Conservation (phyloP, 352 stramenopile genomes). For the Globisporangium acanthophoron region DNA sequence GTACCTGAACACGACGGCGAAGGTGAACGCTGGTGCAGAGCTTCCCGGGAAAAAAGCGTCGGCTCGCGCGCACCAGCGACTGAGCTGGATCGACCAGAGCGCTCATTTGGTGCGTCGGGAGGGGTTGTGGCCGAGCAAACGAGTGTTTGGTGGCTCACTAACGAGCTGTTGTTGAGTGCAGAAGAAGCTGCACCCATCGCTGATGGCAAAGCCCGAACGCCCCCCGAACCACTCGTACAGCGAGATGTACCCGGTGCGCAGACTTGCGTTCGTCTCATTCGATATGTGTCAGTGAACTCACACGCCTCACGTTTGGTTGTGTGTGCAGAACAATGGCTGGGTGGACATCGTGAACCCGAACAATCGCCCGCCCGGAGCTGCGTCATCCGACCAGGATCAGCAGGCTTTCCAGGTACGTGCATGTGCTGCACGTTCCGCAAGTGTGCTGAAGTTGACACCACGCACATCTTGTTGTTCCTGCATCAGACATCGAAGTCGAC, state of each 20-base stretch:
- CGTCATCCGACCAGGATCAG: background rate
- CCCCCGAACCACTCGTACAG: conserved; percentile 75
- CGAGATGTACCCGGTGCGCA: conserved; percentile 56
- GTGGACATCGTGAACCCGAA: conserved; percentile 43
- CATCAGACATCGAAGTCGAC: background rate
- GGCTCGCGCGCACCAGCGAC: conserved; percentile 15
- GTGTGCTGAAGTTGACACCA: background rate
- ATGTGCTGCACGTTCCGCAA: background rate
- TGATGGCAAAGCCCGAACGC: conserved; percentile 56
- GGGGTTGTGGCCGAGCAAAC: background rate
- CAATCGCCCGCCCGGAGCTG: conserved; percentile 4
- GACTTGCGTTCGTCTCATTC: background rate
- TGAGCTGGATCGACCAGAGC: conserved; percentile 74
- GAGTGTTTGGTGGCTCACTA: background rate
- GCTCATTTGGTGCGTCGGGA: conserved; percentile 40
- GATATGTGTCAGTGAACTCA: background rate
- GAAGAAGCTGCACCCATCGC: conserved; percentile 50
- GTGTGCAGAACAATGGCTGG: conserved; percentile 58
- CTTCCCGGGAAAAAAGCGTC: conserved; percentile 19
- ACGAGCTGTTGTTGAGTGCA: conserved; percentile 9
- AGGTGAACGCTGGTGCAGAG: conserved; percentile 8
- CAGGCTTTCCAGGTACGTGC: conserved; percentile 6
- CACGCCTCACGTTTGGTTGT: background rate
- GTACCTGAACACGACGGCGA: conserved; percentile 50
- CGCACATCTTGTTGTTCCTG: background rate